These are phyloP conservation scores for Penicillium turbatum DNA, from an alignment of 495 filamentous ascomycete genomes.

Conservation along the genomic window DNA sequence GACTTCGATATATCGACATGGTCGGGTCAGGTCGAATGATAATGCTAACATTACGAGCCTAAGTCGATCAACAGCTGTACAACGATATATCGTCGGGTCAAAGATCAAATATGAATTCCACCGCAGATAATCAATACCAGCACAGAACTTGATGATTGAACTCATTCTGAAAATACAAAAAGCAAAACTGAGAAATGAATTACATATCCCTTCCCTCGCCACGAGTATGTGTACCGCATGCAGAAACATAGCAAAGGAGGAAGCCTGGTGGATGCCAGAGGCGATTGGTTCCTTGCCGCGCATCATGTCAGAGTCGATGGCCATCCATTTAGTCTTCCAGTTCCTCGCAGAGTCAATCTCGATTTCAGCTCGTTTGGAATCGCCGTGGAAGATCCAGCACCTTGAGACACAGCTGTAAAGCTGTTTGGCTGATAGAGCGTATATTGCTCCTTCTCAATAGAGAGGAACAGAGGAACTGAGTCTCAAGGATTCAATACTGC, in stretches of 20 bases:
- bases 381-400: constrained; percentile 37
- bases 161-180: too few relatives aligned
- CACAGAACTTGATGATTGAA: too few relatives aligned
- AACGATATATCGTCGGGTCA: too few relatives aligned
- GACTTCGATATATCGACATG: too few relatives aligned
- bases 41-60: too few relatives aligned
- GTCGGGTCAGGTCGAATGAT: too few relatives aligned
- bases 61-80: too few relatives aligned
- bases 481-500: neutral
- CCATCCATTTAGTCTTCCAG: constrained; percentile 41
- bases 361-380: constrained; percentile 42
- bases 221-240: too few relatives aligned
- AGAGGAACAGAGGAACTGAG: neutral
- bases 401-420: constrained; percentile 32
- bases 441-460: neutral
- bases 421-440: neutral
- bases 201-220: too few relatives aligned
- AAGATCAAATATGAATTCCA: too few relatives aligned
- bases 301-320: constrained; percentile 55
- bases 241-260: constrained; percentile 51
- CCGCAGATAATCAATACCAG: too few relatives aligned
- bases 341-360: constrained; percentile 44
- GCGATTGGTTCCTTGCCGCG: constrained; percentile 66
- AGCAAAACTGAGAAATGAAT: too few relatives aligned
- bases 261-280: constrained; percentile 54